Conservation (phyloP, 2,329 filamentous ascomycete genomes). For the Colletotrichum cuscutae region DNA sequence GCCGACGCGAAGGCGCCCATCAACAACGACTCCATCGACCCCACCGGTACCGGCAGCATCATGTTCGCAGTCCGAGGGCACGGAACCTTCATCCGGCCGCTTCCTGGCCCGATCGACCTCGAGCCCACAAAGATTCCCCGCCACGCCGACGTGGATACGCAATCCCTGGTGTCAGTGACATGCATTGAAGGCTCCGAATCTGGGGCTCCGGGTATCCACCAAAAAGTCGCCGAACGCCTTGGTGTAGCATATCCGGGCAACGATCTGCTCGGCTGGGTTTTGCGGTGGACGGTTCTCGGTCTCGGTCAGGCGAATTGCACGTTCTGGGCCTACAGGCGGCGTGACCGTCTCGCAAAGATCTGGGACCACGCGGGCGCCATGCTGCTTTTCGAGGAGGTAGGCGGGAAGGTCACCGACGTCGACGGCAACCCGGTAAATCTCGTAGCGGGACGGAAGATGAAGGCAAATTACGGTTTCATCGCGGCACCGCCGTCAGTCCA, state of each 20-base stretch:
- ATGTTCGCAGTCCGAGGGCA: constrained; percentile 60
- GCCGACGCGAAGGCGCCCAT: constrained; percentile 51
- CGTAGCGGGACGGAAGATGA: constrained; percentile 58
- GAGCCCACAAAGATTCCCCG: constrained; percentile 44
- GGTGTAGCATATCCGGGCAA: constrained; percentile 56
- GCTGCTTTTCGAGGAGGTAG: constrained; percentile 67
- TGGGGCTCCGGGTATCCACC: constrained; percentile 58
- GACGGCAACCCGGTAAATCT: constrained; percentile 62
- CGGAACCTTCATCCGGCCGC: constrained; percentile 58
- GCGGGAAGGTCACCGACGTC: constrained; percentile 65
- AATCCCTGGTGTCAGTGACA: constrained; percentile 57
- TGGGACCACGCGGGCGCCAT: constrained; percentile 72
- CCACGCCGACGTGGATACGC: constrained; percentile 38
- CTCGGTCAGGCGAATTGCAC: constrained; percentile 64
- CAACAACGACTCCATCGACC: constrained; percentile 55
- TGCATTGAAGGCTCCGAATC: constrained; percentile 59
- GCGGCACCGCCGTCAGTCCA: constrained; percentile 60
- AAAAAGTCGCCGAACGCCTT: constrained; percentile 53
- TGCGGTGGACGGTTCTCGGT: constrained; percentile 64
- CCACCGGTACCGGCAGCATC: constrained; percentile 56
- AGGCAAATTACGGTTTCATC: constrained; percentile 65
- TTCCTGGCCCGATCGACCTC: constrained; percentile 42
- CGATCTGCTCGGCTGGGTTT: constrained; percentile 67
- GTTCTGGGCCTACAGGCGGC: constrained; percentile 65
- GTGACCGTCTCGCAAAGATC: constrained; percentile 61